Evolutionary conservation across 345 rosid genomes (phyloP), one percentile per base, ranked within the genome.

Genomic region (Heritiera fomes): DNA sequence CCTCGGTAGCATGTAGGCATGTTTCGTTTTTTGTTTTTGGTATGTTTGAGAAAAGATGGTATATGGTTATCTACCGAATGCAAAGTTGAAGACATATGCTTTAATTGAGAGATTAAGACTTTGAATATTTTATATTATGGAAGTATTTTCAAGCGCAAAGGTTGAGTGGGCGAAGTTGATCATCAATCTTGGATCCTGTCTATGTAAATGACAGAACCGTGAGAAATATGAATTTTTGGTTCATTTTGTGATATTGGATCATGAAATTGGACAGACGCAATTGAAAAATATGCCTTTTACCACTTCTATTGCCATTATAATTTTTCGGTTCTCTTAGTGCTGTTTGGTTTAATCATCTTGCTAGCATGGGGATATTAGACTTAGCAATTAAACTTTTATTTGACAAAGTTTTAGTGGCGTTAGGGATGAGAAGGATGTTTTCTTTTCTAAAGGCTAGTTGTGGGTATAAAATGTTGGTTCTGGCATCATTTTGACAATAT

Each of bases 71-170:
- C 30, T 45, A 71, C 13, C 70, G 23, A 53, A 38, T 58, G 45
- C 20, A 20, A 71, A 66, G 53, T 46, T 60, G 49, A 69, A 63
- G 68, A 34, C 9, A 34, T n/a, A 3, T 58, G 56, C 56, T 85
- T 75, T 75, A n/a, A 46, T 45, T 45, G 73, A 15, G 71, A 34
- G 46, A 43, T 67, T 66, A 7, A 43, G 72, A 28, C 34, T 10
- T 0, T 8, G 28, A 41, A 66, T 41, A 41, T 66, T 2, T 66
- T 66, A 18, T 3, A 9, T 40, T 20, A 53, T 52, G 68, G 7
- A 56, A n/a, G 18, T 46, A 17, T 71, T 60, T 61, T 76, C 18
- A 6, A 50, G 66, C 63, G 66, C n/a, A 50, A 56, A 40, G 73
- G 6, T 53, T 64, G 53, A 15, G 45, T 17, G 47, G 32, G 10